Percentiles rank a stretch among this genome's conserved stretches.
phyloP scores from a whole-genome alignment of 345 rosid species.

The Pelargonium nanum region DNA sequence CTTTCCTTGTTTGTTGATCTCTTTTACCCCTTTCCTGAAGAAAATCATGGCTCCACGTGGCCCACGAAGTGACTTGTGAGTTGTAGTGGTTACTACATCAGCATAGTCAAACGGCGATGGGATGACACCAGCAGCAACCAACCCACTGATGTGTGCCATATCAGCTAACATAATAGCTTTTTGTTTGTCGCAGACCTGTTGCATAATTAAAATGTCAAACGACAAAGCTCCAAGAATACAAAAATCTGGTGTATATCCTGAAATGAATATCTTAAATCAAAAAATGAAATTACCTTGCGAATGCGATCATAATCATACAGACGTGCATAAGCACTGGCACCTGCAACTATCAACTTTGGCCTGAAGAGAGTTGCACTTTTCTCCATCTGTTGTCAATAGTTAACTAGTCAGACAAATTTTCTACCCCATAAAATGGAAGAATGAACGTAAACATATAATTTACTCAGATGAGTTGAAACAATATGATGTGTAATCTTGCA shows the following conservation, averaged over 20 bases:
- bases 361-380: slow-evolving; percentile 89
- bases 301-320: slow-evolving; percentile 85
- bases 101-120: slow-evolving; percentile 99
- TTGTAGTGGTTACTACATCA: slow-evolving; percentile 94
- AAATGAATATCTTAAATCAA: neutral
- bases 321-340: slow-evolving; percentile 96
- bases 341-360: slow-evolving; percentile 93
- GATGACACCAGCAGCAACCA: slow-evolving; percentile 91
- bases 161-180: slow-evolving; percentile 87
- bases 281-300: slow-evolving; percentile 50
- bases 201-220: slow-evolving; percentile 11
- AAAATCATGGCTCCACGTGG: slow-evolving; percentile 99
- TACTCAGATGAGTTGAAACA: neutral
- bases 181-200: slow-evolving; percentile 94
- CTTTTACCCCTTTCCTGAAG: slow-evolving; percentile 89
- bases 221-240: neutral
- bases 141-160: slow-evolving; percentile 98
- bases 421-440: neutral
- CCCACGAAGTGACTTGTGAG: slow-evolving; percentile 98
- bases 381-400: slow-evolving; percentile 53
- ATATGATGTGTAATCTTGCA: too few relatives aligned
- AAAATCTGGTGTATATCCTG: neutral
- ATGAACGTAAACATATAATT: neutral
- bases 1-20: slow-evolving; percentile 84
- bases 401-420: neutral